Evolutionary conservation across 2,329 filamentous ascomycete species (phyloP).

Genomic region (Venturia pyrina): DNA sequence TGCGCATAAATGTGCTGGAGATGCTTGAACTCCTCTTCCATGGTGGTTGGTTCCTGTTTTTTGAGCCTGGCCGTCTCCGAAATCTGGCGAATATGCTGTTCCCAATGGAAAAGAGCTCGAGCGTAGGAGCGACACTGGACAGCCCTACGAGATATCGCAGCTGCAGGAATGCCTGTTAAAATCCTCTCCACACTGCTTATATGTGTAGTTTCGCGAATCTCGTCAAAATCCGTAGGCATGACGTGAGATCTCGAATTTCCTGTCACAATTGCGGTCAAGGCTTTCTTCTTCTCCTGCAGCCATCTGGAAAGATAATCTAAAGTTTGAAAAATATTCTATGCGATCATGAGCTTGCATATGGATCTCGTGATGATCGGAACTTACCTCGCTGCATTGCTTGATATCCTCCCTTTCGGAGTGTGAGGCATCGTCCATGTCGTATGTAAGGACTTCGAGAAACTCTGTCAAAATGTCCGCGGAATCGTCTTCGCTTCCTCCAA

Average conservation of each 20-base stretch:
- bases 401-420: slow-evolving; percentile 56
- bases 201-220: slow-evolving; percentile 41
- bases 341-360: slow-evolving; percentile 9
- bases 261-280: slow-evolving; percentile 28
- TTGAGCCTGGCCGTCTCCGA: slow-evolving; percentile 31
- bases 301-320: slow-evolving; percentile 88
- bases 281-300: slow-evolving; percentile 66
- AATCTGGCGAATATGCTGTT: slow-evolving; percentile 69
- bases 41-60: slow-evolving; percentile 40
- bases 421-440: slow-evolving; percentile 19
- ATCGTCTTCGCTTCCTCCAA: slow-evolving; percentile 59
- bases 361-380: slow-evolving; percentile 17
- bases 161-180: slow-evolving; percentile 57
- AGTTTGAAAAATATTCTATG: slow-evolving; percentile 73
- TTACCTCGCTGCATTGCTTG: slow-evolving; percentile 78
- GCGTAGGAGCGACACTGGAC: slow-evolving; percentile 93
- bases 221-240: slow-evolving; percentile 38
- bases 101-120: slow-evolving; percentile 85
- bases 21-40: slow-evolving; percentile 59
- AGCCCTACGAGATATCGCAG: slow-evolving; percentile 69
- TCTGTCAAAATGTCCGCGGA: slow-evolving; percentile 60
- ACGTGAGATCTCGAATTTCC: slow-evolving; percentile 35
- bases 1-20: slow-evolving; percentile 92
- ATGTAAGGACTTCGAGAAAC: slow-evolving; percentile 59
- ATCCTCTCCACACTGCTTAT: slow-evolving; percentile 62